Evolutionary conservation across 148 eudicot genomes (phyloP), one percentile per base, ranked within the genome.

Genomic region (Fagopyrum tataricum): DNA sequence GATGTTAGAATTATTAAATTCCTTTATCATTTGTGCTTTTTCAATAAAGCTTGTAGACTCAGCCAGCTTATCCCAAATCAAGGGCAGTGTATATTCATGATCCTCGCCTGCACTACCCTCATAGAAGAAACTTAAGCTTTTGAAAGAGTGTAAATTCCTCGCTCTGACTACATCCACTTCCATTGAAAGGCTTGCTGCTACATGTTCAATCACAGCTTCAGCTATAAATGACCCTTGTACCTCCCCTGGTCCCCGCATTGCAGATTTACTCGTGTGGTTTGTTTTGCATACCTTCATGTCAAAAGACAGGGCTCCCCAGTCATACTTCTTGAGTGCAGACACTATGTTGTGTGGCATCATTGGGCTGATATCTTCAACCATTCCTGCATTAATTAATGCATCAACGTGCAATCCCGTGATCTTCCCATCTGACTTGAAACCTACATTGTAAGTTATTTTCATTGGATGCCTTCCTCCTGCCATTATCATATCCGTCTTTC

Each of bases 391-490:
- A 2, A 93, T 74, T 44, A 91, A 73, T 37, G 91, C 56, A 72
- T 84, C 85, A 44, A 91, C 87, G 76, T 86, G 92, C 58, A 93
- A 74, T 59, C 97, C 98, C 14, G 97, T 93, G 80, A 93, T 79
- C 76, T 93, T 91, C 66, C 97, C 98, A 73, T 86, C 84, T 13
- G 92, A 86, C 80, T 89, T 93, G 79, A 91, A 93, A 51, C 98
- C 98, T 51, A 93, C 91, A 56, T 73, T 81, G 77, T 91, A 93
- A 23, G 82, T 89, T 79, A 91, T 74, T 78, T 93, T 86, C 97
- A 93, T 91, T 40, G 98, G 98, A 79, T 93, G 98, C 72, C 98
- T 85, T 81, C 98, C 98, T 80, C 97, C 98, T 21, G 91, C 85
- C 81, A 86, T 85, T 73, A 89, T 84, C 98, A 91, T 93, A 77